Evolutionary conservation across 2,329 filamentous ascomycete species (phyloP).

Genomic region (Phyllosticta citrichinensis): DNA sequence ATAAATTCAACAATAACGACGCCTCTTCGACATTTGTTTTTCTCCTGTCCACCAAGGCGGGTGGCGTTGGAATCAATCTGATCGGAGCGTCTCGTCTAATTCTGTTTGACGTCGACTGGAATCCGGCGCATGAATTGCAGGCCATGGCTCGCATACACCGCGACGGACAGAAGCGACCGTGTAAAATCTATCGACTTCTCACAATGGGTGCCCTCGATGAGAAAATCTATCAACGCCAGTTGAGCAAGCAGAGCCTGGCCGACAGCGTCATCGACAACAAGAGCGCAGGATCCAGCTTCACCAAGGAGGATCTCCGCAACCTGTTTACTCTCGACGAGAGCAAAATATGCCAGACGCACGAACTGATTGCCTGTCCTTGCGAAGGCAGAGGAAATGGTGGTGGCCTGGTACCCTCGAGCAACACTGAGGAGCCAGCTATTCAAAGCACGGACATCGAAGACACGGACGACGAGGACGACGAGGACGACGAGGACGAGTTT

Average conservation of each 20-base stretch:
- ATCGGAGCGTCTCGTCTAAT: slow-evolving; percentile 60
- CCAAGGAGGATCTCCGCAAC: slow-evolving; percentile 54
- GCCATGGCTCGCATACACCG: slow-evolving; percentile 67
- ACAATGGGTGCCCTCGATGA: slow-evolving; percentile 61
- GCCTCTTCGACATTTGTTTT: slow-evolving; percentile 54
- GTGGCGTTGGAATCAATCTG: slow-evolving; percentile 59
- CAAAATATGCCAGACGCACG: slow-evolving; percentile 56
- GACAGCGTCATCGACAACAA: slow-evolving; percentile 63
- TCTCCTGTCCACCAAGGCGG: slow-evolving; percentile 62
- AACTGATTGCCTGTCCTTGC: slow-evolving; percentile 54
- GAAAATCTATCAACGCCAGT: slow-evolving; percentile 64
- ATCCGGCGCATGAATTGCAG: slow-evolving; percentile 62
- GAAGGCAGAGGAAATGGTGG: slow-evolving; percentile 40
- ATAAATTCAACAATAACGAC: slow-evolving; percentile 56
- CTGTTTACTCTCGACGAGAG: slow-evolving; percentile 56
- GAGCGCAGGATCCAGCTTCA: slow-evolving; percentile 50
- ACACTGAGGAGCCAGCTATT: background rate
- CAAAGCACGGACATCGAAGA: slow-evolving; percentile 6
- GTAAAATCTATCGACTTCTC: slow-evolving; percentile 59
- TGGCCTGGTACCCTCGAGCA: slow-evolving; percentile 9
- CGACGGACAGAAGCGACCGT: slow-evolving; percentile 58
- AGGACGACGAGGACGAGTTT: slow-evolving; percentile 20
- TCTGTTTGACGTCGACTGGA: slow-evolving; percentile 68
- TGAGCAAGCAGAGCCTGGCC: slow-evolving; percentile 60
- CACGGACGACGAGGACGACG: slow-evolving; percentile 18